A percentile compares a stretch with the other conserved stretches of the same genome.
Conservation (phyloP, 1,139 yeast species). For the Pneumocystis carinii region DNA sequence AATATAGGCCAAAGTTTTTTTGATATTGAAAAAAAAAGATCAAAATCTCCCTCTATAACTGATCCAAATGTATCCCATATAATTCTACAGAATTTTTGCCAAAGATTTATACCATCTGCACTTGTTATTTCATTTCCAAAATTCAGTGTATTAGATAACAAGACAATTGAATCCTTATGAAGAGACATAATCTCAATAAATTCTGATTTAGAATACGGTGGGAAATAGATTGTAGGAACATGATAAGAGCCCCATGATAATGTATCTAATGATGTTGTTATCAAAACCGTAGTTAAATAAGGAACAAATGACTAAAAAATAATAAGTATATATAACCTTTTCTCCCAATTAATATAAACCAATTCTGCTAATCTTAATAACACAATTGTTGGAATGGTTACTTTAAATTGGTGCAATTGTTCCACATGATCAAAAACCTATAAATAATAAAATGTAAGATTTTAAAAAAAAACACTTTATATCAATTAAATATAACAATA, state of each 20-base stretch:
- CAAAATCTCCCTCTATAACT: neutral
- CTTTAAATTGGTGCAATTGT: neutral
- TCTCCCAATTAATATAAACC: neutral
- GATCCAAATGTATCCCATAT: neutral
- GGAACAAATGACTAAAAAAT: neutral
- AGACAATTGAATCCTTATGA: neutral
- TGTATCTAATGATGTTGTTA: neutral
- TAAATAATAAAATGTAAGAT: neutral
- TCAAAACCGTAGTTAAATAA: neutral
- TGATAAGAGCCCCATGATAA: neutral
- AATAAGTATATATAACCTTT: neutral
- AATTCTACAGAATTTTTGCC: neutral
- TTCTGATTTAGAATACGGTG: neutral
- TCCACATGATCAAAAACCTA: neutral
- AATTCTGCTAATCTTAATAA: neutral
- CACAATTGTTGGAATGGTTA: neutral
- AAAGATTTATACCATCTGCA: neutral
- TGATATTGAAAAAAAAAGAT: constrained; percentile 10
- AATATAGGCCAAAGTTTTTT: constrained; percentile 9
- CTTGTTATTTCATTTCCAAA: neutral
- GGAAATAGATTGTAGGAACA: neutral
- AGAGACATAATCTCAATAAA: neutral
- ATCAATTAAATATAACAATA: no score
- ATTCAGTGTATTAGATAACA: neutral
- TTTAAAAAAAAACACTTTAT: neutral